Conservation (phyloP, 257 asterid genomes). For the Osmanthus fragrans region DNA sequence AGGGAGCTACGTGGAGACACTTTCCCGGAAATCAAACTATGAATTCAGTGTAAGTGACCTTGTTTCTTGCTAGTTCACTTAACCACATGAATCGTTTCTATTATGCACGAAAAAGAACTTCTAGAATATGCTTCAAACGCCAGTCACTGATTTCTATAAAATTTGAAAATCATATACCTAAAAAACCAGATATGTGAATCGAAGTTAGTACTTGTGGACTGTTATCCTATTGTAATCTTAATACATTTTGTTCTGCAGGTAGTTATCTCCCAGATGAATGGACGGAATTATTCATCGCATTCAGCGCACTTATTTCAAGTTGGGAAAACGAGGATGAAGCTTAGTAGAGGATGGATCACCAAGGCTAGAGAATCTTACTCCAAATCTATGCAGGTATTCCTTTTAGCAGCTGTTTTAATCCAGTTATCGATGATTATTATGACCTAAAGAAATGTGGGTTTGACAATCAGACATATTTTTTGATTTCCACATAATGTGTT, state of each 20-base stretch:
- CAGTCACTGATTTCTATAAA: not conserved
- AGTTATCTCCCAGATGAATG: conserved; percentile 91
- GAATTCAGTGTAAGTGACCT: conserved; percentile 74
- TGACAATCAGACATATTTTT: not conserved
- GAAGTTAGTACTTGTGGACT: not conserved
- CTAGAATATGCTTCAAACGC: not conserved
- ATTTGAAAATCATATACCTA: not conserved
- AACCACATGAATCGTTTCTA: too few relatives aligned
- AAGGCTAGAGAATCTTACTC: conserved; percentile 93
- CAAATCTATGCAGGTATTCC: conserved; percentile 79
- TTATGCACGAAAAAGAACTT: too few relatives aligned
- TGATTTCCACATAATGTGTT: not conserved
- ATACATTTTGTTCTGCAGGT: conserved; percentile 47
- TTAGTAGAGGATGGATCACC: conserved; percentile 96
- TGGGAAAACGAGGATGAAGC: conserved; percentile 89
- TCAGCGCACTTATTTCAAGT: conserved; percentile 77
- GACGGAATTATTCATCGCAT: conserved; percentile 83
- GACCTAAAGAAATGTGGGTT: not conserved
- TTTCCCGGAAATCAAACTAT: conserved; percentile 61
- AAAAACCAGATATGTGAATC: not conserved
- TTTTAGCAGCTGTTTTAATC: not conserved
- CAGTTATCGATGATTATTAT: not conserved
- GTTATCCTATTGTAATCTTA: not conserved
- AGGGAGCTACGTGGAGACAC: conserved; percentile 72
- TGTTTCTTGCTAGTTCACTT: not conserved